Percentiles rank a stretch among this genome's conserved stretches.
Evolutionary conservation across 129 eudicot species (phyloP).

Genomic region (Artemisia tridentata): DNA sequence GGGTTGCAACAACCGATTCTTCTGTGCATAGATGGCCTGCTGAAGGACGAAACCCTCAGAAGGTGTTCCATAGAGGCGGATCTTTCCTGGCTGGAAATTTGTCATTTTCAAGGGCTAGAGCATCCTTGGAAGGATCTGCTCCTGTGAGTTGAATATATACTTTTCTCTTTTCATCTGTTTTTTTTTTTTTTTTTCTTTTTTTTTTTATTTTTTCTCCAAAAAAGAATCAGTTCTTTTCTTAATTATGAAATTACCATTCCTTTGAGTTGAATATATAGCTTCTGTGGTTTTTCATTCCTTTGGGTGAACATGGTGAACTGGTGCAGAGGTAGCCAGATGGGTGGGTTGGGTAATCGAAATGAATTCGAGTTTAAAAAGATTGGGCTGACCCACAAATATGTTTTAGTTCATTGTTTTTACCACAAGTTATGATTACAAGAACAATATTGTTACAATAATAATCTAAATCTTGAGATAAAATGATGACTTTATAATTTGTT

Average conservation of each 20-base stretch:
- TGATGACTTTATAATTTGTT: constrained; percentile 12
- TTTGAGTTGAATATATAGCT: constrained; percentile 5
- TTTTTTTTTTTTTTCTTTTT: too few species aligned
- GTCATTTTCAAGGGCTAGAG: too few species aligned
- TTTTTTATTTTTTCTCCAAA: too few species aligned
- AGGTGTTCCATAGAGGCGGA: constrained; percentile 85
- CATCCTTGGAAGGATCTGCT: constrained; percentile 90
- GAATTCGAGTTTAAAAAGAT: too few species aligned
- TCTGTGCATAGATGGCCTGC: constrained; percentile 91
- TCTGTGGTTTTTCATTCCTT: neutral
- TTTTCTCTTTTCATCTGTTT: neutral
- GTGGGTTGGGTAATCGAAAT: too few species aligned
- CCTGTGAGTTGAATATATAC: constrained; percentile 60
- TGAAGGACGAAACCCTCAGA: constrained; percentile 77
- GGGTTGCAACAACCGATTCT: constrained; percentile 97
- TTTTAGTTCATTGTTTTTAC: too few species aligned
- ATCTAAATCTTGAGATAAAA: too few species aligned
- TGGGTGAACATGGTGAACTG: too few species aligned
- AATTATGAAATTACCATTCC: neutral
- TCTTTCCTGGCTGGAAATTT: constrained; percentile 96
- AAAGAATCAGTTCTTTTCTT: neutral
- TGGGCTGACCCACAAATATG: too few species aligned
- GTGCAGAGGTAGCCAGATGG: too few species aligned
- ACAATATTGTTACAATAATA: too few species aligned
- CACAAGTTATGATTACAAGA: too few species aligned